Evolutionary conservation across 352 stramenopile genomes (phyloP), one percentile per base, ranked within the genome.

Genomic region (Phytophthora melonis): DNA sequence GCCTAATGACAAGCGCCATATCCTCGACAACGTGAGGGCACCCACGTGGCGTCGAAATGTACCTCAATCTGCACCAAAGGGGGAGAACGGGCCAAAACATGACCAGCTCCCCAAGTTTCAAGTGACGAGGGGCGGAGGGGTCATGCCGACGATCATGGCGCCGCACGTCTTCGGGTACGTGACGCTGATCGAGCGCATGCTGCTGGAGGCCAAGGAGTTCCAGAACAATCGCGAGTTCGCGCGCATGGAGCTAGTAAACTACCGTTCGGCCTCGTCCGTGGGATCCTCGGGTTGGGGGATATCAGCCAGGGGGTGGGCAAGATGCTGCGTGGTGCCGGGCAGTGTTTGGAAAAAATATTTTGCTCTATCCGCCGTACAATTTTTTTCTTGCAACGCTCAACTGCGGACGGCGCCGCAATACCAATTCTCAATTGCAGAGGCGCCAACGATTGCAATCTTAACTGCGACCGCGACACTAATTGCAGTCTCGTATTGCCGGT

Each of bases 91-190:
- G 27, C 59, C 30, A 45, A 49, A 50, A 9, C 18, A 5, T 16
- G 59, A 66, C 11, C 45, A 32, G 19, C 50, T 45, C 2, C 61
- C 56, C 21, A 56, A n/a, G 8, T 91, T 91, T 50, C 27, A 41
- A 16, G 47, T 90, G 30, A 88, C 84, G 19, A 74, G 82, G 56
- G 84, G 80, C 2, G 84, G 84, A 6, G 84, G 84, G 3, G 72
- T 90, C 67, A 89, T 34, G 79, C 80, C 66, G 14, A 53, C 49
- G 32, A 61, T 68, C 36, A 91, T 91, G 80, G 82, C 82, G 19
- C 82, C 90, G 67, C 90, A 89, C 54, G 84, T 87, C 6, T 75
- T 90, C 34, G 82, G 84, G 47, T 82, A 55, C 10, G 72, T 67
- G 53, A 72, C 88, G 25, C 71, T 82, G 43, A 72, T 89, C 54